Evolutionary conservation across 2,329 filamentous ascomycete species (phyloP).

Genomic region (Davidsoniella eucalypti): DNA sequence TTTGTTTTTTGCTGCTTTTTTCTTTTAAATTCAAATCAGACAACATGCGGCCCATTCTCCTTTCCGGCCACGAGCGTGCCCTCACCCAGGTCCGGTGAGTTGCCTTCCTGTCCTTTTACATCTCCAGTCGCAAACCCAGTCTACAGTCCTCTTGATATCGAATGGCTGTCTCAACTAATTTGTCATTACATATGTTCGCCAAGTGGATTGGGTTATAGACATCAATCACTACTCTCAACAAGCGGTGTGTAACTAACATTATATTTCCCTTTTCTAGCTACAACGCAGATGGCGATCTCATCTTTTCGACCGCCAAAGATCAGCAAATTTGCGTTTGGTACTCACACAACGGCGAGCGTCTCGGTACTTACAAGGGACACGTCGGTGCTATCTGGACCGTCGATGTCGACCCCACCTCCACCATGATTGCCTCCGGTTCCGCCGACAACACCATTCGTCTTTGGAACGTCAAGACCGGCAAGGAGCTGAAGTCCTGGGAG

Average conservation of each 20-base stretch:
- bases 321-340: constrained; percentile 96
- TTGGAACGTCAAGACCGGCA: constrained; percentile 89
- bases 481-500: constrained; percentile 92
- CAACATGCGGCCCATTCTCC: constrained; percentile 90
- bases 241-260: neutral
- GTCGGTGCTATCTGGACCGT: constrained; percentile 98
- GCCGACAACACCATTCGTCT: constrained; percentile 97
- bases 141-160: constrained; percentile 9
- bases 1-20: constrained; percentile 1
- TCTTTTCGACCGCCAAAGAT: constrained; percentile 93
- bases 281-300: constrained; percentile 87
- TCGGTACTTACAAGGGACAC: constrained; percentile 93
- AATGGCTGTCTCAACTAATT: neutral
- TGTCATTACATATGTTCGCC: neutral
- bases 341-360: constrained; percentile 91
- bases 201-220: neutral
- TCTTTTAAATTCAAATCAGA: constrained; percentile 15
- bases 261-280: constrained; percentile 36
- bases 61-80: constrained; percentile 92
- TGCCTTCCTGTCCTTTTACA: constrained; percentile 1
- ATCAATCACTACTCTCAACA: neutral
- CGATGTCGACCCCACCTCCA: constrained; percentile 83
- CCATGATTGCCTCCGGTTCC: constrained; percentile 83
- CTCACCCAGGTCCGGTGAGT: constrained; percentile 80
- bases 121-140: neutral